These are phyloP conservation scores for Colletotrichum sp. DNA, from an alignment of 2,329 filamentous ascomycete species.

Conservation along the genomic window DNA sequence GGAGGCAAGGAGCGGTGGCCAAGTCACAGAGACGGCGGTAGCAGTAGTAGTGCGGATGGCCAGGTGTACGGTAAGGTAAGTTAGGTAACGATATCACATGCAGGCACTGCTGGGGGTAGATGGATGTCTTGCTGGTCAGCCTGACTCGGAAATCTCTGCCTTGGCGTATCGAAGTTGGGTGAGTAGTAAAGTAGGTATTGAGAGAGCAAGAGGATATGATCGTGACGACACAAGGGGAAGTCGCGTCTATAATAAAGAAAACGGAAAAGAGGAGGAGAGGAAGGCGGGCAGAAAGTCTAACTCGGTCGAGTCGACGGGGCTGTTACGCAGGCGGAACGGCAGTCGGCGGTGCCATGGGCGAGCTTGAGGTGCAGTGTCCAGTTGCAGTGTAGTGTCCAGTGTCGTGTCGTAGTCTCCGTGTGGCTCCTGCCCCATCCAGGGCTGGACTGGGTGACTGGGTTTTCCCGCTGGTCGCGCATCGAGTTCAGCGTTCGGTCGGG, in stretches of 20 bases:
- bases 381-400: neutral
- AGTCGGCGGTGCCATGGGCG: slow-evolving; percentile 3
- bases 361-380: neutral
- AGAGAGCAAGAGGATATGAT: neutral
- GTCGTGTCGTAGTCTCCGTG: neutral
- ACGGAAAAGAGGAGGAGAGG: neutral
- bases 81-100: slow-evolving; percentile 14
- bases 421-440: neutral
- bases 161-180: neutral
- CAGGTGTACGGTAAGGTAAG: neutral
- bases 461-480: slow-evolving; percentile 4
- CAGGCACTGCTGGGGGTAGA: slow-evolving; percentile 4
- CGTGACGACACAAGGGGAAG: neutral
- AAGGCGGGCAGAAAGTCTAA: neutral
- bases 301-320: neutral
- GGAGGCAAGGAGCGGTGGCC: neutral
- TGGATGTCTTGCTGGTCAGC: neutral
- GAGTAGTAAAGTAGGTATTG: neutral
- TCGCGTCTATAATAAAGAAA: neutral
- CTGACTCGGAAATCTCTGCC: slow-evolving; percentile 15
- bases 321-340: neutral
- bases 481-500: slow-evolving; percentile 6
- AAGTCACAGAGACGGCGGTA: neutral
- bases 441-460: neutral
- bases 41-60: slow-evolving; percentile 7